These are phyloP conservation scores for Stephania cephalantha DNA, from an alignment of 164 flowering plant species.

Conservation along the genomic window DNA sequence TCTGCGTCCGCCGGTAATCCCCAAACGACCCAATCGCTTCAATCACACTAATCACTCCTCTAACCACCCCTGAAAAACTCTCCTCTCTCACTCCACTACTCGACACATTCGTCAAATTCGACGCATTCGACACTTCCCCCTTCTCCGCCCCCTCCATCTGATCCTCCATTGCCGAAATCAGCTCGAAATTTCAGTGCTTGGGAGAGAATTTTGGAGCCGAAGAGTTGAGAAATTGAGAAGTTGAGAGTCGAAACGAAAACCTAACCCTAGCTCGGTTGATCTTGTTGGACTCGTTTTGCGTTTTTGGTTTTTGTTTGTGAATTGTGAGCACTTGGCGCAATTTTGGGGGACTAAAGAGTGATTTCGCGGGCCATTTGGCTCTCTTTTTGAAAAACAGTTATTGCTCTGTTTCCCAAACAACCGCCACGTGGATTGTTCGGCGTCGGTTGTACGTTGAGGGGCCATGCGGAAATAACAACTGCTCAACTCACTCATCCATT, in stretches of 20 bases:
- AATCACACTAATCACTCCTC: slow-evolving; percentile 34
- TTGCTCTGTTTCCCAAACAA: neutral
- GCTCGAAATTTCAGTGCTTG: too few species aligned
- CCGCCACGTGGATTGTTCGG: neutral
- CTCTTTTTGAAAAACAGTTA: slow-evolving; percentile 22
- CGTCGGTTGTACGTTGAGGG: neutral
- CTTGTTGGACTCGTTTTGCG: neutral
- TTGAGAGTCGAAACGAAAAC: slow-evolving; percentile 11
- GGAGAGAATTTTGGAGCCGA: neutral
- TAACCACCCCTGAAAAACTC: slow-evolving; percentile 17
- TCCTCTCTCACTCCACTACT: slow-evolving; percentile 13
- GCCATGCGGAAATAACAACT: too few species aligned
- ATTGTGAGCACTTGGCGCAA: slow-evolving; percentile 14
- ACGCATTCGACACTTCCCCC: slow-evolving; percentile 11
- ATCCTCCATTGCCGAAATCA: neutral
- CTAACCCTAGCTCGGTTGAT: slow-evolving; percentile 21
- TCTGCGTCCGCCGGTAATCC: slow-evolving; percentile 49
- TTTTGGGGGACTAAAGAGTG: slow-evolving; percentile 17
- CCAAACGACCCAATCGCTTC: slow-evolving; percentile 36
- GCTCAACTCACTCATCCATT: too few species aligned
- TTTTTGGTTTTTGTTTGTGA: slow-evolving; percentile 1
- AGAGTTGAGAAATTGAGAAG: neutral
- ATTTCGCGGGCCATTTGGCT: slow-evolving; percentile 19
- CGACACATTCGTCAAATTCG: neutral
- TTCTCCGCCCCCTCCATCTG: slow-evolving; percentile 13